phyloP scores from a whole-genome alignment of 2,329 filamentous ascomycete species.

The Mycocentrospora acerina region DNA sequence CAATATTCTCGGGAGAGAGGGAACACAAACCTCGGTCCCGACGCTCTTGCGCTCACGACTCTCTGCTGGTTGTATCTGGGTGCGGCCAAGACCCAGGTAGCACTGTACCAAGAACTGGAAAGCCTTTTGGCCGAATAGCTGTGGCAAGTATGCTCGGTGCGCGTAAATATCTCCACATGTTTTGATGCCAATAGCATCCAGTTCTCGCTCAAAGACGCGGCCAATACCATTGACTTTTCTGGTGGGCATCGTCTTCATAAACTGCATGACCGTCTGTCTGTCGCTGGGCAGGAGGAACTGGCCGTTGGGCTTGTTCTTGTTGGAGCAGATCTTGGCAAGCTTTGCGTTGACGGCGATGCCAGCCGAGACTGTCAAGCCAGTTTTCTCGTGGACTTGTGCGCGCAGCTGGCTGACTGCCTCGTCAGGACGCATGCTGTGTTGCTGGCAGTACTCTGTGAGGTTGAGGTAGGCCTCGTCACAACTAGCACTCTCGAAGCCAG shows the following conservation, averaged over 20 bases:
- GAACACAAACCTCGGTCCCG: too few species aligned
- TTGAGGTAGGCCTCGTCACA: conserved; percentile 97
- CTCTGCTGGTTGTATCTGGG: conserved; percentile 80
- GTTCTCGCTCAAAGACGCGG: conserved; percentile 86
- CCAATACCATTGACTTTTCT: conserved; percentile 96
- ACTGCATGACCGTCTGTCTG: conserved; percentile 73
- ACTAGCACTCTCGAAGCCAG: conserved; percentile 87
- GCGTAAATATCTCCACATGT: conserved; percentile 86
- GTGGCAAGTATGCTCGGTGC: conserved; percentile 70
- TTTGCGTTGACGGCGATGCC: conserved; percentile 93
- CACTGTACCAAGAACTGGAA: conserved; percentile 83
- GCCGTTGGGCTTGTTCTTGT: conserved; percentile 94
- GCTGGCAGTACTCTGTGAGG: conserved; percentile 78
- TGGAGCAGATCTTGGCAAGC: conserved; percentile 92
- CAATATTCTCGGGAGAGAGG: too few species aligned
- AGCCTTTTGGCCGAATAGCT: conserved; percentile 87
- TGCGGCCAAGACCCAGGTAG: conserved; percentile 83
- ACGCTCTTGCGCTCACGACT: conserved; percentile 92
- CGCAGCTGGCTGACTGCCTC: conserved; percentile 78
- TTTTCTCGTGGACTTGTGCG: conserved; percentile 70
- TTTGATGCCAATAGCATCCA: conserved; percentile 82
- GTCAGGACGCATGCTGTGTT: conserved; percentile 67
- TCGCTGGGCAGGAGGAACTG: conserved; percentile 78
- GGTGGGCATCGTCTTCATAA: conserved; percentile 81
- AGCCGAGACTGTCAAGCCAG: conserved; percentile 85